Base-by-base conservation (phyloP, 805 yeast species). In the Wickerhamiella kurtzmanii region DNA sequence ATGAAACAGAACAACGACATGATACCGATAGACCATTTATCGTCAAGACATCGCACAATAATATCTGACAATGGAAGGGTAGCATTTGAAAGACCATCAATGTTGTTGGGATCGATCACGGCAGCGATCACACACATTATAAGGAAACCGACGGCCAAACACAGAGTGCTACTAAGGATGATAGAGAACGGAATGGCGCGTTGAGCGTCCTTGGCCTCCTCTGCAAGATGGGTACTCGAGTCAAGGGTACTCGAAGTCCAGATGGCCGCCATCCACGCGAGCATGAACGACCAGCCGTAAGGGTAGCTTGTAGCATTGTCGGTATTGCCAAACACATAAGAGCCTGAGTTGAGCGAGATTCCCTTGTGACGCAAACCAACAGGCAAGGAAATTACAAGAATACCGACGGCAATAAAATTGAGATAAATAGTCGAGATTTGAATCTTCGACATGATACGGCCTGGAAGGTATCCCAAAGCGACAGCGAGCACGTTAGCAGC, bases 121-220 rank as follows among this genome's bases (percentile, higher is more conserved):
- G 55, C 51, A 9, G 49, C 51, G 20, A 56, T 47, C 11, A 56
- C 41, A 19, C 56, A 53, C 44, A 59, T 50, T 37, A 52, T 47
- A 19, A 47, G 53, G 22, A 53, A 52, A 11, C 62, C 62, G 28
- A 56, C 44, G 44, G 52, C 37, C 56, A 57, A 37, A 50, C 53
- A 47, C 48, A 43, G 21, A 43, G 82, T 80, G 42, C 70, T 62
- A 16, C 82, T 77, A 61, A 77, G 61, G 18, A 77, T 75, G 53
- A 79, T 79, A 22, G 83, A 82, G 49, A 71, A 69, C n/a, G 86
- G 85, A 8, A 80, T 77, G 3, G 82, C 82, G 13, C 67, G 62
- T 35, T 74, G 65, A 4, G 84, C 82, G 57, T 79, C 78, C 44
- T 77, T 64, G 53, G 80, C 75, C 56, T 77, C 82, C 62, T 77